phyloP scores from a whole-genome alignment of 371 early-diverging fungal species.

The Globomyces sp. region DNA sequence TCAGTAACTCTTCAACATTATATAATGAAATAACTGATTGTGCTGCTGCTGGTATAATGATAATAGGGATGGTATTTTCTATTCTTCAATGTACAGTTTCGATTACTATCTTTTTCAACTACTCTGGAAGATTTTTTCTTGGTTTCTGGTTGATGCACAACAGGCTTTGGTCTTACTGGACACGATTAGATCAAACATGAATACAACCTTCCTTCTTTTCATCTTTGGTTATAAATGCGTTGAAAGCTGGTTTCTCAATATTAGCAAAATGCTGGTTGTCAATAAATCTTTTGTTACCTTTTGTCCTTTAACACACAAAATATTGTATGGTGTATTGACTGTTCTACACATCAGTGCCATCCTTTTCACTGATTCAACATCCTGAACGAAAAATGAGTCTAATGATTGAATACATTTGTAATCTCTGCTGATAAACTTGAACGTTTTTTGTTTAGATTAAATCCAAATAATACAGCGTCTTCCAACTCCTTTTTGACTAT shows the following conservation, averaged over 20 bases:
- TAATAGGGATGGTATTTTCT: constrained; percentile 63
- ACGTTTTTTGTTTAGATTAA: constrained; percentile 16
- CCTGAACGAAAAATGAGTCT: neutral
- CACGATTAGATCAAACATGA: neutral
- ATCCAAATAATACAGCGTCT: constrained; percentile 12
- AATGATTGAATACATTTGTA: constrained; percentile 8
- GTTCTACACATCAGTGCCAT: constrained; percentile 23
- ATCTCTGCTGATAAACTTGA: neutral
- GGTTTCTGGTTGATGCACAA: constrained; percentile 3
- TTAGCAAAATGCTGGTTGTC: constrained; percentile 26
- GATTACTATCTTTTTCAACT: constrained; percentile 5
- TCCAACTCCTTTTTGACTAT: constrained; percentile 15
- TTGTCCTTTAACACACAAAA: constrained; percentile 21
- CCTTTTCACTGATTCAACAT: constrained; percentile 18
- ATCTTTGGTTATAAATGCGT: constrained; percentile 9
- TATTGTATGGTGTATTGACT: constrained; percentile 3
- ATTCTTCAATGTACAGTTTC: neutral
- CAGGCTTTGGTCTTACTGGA: too few relatives aligned
- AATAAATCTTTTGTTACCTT: too few relatives aligned
- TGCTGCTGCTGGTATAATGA: constrained; percentile 83
- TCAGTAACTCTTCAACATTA: constrained; percentile 78
- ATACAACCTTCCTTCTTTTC: constrained; percentile 10
- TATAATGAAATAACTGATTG: constrained; percentile 80
- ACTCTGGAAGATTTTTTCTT: neutral
- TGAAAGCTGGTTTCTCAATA: constrained; percentile 13